Base-by-base conservation (phyloP, 768 basidiomycete species). In the Trametopsis cervina region DNA sequence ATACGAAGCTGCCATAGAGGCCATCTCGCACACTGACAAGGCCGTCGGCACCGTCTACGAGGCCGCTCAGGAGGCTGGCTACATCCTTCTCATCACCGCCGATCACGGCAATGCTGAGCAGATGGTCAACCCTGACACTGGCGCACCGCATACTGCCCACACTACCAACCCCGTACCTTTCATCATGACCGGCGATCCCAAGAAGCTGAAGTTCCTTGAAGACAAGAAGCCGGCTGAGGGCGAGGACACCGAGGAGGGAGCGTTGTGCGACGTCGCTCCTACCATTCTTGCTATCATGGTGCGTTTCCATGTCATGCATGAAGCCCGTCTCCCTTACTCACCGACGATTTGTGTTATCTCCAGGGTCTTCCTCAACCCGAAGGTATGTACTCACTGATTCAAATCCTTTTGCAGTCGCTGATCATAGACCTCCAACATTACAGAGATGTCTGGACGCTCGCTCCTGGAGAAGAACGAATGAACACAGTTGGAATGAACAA, bases 61-160 rank as follows among this genome's bases (percentile, higher is more conserved):
- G 38, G 92, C 94, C 10, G 90, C 89, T 56, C 70, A 90, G 58
- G 75, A 84, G 54, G 82, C 87, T 7, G 91, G 90, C 37, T 96
- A 94, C 64, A 77, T 93, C 35, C 73, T 97, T 24, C 70, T 89
- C 54, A 72, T 97, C 63, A 95, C 94, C 2, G 84, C 93, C 11
- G 94, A 96, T 64, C 93, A 96, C 64, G 93, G 93, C 3, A 97
- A 97, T 62, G 93, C 92, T 36, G 92, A 95, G 66, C 88, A 93
- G 69, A 94, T 94, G 92, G 69, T 81, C 52, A 87, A 94, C 65
- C 73, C 74, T 2, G 76, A 82, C 54, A 93, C 89, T 0, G 88
- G 87, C 29, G 83, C 78, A 37, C 91, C 93, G 13, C 89, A 93
- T 65, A 96, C 92, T 9, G 87, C 89, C n/a, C 88, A 91, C 60